These are phyloP conservation scores for Apiotrichum gracile DNA, from an alignment of 1,284 basidiomycete species.

Conservation along the genomic window DNA sequence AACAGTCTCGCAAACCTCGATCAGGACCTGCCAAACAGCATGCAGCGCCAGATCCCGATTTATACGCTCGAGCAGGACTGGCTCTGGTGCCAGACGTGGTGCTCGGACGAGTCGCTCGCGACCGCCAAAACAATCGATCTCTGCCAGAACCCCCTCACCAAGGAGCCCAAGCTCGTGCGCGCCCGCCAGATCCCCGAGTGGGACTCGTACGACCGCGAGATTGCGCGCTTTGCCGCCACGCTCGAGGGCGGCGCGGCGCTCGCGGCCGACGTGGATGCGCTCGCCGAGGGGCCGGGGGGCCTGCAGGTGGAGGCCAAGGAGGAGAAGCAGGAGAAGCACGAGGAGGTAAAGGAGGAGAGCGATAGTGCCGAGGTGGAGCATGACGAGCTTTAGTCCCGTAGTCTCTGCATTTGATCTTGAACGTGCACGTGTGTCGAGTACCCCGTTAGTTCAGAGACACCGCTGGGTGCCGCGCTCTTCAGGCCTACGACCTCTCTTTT, in stretches of 20 bases:
- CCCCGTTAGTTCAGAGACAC: too few relatives aligned
- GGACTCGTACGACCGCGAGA: slow-evolving; percentile 73
- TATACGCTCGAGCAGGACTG: slow-evolving; percentile 82
- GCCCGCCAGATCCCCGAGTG: slow-evolving; percentile 96
- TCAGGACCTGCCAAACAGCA: slow-evolving; percentile 91
- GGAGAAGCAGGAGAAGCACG: not conserved
- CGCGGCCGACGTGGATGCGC: slow-evolving; percentile 64
- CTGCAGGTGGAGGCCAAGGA: slow-evolving; percentile 1
- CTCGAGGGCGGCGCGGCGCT: slow-evolving; percentile 52
- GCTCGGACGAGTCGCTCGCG: slow-evolving; percentile 48
- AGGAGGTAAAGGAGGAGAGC: slow-evolving; percentile 1
- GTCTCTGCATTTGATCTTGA: not conserved
- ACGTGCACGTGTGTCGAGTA: too few relatives aligned
- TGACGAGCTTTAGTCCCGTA: slow-evolving; percentile 4
- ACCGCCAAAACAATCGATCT: slow-evolving; percentile 69
- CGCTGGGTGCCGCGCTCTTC: too few relatives aligned
- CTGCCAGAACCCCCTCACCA: slow-evolving; percentile 90
- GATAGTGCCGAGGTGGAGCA: not conserved
- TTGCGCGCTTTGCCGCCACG: slow-evolving; percentile 58
- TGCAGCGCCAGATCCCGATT: slow-evolving; percentile 81
- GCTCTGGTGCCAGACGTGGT: slow-evolving; percentile 69
- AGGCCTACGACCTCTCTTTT: too few relatives aligned
- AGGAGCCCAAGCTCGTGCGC: slow-evolving; percentile 90
- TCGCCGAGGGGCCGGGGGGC: slow-evolving; percentile 45
- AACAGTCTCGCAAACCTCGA: slow-evolving; percentile 91